Conservation (phyloP, 805 yeast genomes). For the Monosporozyma yasuniensis region DNA sequence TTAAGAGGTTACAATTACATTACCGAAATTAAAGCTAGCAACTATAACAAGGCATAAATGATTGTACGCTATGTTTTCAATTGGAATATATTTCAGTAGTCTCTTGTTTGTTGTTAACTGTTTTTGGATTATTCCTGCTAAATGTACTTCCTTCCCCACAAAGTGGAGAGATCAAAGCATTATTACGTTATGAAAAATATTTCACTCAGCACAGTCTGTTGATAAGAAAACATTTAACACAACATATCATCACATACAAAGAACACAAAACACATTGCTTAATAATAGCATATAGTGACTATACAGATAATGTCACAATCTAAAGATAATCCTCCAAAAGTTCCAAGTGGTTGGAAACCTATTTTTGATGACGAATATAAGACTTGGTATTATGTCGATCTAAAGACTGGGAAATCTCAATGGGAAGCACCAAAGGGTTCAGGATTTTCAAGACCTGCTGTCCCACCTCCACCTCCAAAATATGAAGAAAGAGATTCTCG, state of each 20-base stretch:
- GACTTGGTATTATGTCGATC: slow-evolving; percentile 75
- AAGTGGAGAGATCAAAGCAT: neutral
- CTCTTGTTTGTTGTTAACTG: no score
- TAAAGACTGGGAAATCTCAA: slow-evolving; percentile 65
- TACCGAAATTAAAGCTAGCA: no score
- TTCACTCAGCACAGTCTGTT: neutral
- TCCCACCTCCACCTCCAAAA: neutral
- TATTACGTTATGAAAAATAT: neutral
- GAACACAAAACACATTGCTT: no score
- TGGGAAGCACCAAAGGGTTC: slow-evolving; percentile 82
- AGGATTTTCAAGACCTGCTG: slow-evolving; percentile 25
- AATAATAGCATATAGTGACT: no score
- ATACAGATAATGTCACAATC: slow-evolving; percentile 20
- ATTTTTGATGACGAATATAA: slow-evolving; percentile 61
- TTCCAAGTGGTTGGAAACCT: slow-evolving; percentile 69
- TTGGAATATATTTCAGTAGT: no score
- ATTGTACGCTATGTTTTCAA: no score
- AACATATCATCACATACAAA: neutral
- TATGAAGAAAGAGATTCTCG: neutral
- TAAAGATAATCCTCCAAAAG: slow-evolving; percentile 38
- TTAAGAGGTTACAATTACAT: neutral
- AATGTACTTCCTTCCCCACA: no score
- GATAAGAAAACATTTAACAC: neutral
- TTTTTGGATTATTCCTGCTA: no score
- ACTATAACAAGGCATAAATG: no score